Conservation (phyloP, 2,329 filamentous ascomycete genomes). For the Hypoxylon sp. region DNA sequence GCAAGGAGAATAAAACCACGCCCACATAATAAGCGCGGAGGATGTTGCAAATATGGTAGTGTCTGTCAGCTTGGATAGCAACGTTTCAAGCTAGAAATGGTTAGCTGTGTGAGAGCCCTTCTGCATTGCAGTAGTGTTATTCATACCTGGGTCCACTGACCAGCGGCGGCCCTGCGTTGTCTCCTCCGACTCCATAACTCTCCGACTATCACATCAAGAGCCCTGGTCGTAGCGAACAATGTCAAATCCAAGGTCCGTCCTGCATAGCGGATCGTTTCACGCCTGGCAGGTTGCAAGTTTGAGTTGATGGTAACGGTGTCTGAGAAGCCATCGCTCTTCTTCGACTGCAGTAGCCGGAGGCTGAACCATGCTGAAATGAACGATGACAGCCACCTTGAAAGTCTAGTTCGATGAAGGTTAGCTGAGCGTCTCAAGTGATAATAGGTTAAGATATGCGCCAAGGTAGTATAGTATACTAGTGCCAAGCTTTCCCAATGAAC, state of each 20-base stretch:
- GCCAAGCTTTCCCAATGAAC: conserved; percentile 43
- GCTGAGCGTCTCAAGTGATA: conserved; percentile 28
- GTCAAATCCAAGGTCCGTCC: conserved; percentile 87
- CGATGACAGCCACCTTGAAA: conserved; percentile 70
- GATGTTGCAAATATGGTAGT: conserved; percentile 80
- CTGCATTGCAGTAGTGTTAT: background rate
- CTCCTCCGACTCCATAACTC: conserved; percentile 73
- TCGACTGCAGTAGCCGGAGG: conserved; percentile 71
- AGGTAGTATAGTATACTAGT: conserved; percentile 35
- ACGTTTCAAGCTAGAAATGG: conserved; percentile 57
- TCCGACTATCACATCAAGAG: conserved; percentile 78
- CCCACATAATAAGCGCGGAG: conserved; percentile 86
- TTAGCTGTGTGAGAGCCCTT: conserved; percentile 22
- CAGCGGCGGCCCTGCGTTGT: conserved; percentile 60
- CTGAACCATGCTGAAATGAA: conserved; percentile 73
- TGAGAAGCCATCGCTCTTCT: conserved; percentile 62
- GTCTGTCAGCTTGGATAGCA: conserved; percentile 68
- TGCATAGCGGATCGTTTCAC: conserved; percentile 59
- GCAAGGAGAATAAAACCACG: conserved; percentile 84
- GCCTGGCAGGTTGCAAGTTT: conserved; percentile 41
- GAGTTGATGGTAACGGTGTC: conserved; percentile 57
- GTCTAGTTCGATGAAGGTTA: conserved; percentile 56
- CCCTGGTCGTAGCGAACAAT: conserved; percentile 81
- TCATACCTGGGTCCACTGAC: conserved; percentile 64
- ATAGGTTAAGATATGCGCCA: conserved; percentile 25